A percentile compares a stretch with the other conserved stretches of the same genome.
These are phyloP conservation scores for Chlorella sp. DNA, from an alignment of 139 green algal genomes.

Conservation along the genomic window DNA sequence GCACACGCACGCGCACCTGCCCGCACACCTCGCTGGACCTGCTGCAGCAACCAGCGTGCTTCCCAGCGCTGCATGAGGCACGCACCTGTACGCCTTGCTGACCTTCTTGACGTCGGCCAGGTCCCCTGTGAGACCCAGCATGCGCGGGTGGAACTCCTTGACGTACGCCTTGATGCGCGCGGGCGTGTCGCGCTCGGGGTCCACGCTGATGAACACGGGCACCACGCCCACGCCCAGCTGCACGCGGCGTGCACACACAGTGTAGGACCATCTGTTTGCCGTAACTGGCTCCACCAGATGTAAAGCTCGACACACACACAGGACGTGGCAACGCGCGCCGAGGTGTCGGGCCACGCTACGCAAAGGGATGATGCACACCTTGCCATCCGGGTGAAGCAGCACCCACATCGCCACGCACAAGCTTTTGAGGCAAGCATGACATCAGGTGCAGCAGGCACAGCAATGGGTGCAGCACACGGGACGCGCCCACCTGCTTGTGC, in stretches of 20 bases:
- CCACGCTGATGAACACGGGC: constrained; percentile 94
- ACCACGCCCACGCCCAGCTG: constrained; percentile 33
- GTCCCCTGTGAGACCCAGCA: constrained; percentile 90
- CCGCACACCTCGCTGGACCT: too few relatives aligned
- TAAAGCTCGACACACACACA: too few relatives aligned
- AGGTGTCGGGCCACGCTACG: too few relatives aligned
- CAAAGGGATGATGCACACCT: too few relatives aligned
- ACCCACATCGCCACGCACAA: too few relatives aligned
- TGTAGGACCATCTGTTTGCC: too few relatives aligned
- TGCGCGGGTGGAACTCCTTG: constrained; percentile 86
- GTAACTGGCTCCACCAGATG: too few relatives aligned
- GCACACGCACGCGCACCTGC: too few relatives aligned
- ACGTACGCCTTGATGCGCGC: constrained; percentile 18
- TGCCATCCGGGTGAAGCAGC: too few relatives aligned
- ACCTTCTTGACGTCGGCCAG: constrained; percentile 59
- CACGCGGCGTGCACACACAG: not conserved
- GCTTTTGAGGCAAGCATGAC: not conserved
- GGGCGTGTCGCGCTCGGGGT: constrained; percentile 84
- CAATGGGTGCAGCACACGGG: not conserved
- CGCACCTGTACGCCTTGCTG: constrained; percentile 60
- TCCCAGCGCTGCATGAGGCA: not conserved
- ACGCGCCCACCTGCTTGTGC: constrained; percentile 28
- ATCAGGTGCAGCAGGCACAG: not conserved
- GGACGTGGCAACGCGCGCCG: too few relatives aligned
- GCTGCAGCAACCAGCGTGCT: too few relatives aligned